These are phyloP conservation scores for Flaveria ramosissima DNA, from an alignment of 129 eudicot genomes.

Conservation along the genomic window DNA sequence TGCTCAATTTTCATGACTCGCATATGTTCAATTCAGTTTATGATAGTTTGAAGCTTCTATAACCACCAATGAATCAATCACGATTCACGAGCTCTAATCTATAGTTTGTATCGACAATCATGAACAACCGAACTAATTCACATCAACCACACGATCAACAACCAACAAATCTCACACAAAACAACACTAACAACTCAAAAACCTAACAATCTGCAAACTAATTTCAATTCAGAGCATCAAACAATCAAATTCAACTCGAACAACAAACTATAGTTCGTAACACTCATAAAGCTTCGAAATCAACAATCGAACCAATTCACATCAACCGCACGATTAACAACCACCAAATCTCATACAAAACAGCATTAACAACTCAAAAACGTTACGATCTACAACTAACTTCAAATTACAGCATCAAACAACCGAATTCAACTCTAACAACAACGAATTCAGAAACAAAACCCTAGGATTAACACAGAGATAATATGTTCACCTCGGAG, in stretches of 20 bases:
- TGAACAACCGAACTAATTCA: background rate
- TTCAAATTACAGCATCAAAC: background rate
- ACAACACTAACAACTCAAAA: background rate
- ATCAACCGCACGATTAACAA: background rate
- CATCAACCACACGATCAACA: background rate
- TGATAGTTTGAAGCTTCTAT: background rate
- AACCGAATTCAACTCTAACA: background rate
- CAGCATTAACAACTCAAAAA: background rate
- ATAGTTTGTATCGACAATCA: background rate
- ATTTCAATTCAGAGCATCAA: background rate
- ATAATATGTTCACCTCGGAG: conserved; percentile 50
- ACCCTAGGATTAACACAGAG: conserved; percentile 19
- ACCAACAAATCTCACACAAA: background rate
- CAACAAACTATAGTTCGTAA: no score
- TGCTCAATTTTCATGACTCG: background rate
- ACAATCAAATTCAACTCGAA: background rate
- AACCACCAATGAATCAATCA: background rate
- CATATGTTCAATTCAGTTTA: background rate
- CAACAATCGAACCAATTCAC: background rate
- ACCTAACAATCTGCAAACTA: background rate
- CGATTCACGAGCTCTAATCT: background rate
- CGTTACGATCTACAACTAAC: background rate
- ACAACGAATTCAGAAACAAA: conserved; percentile 15
- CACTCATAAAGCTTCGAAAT: background rate
- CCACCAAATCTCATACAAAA: background rate